A percentile compares a stretch with the other conserved stretches of the same genome.
phyloP scores from a whole-genome alignment of 2,329 filamentous ascomycete genomes.

The Trichophyton rubrum region DNA sequence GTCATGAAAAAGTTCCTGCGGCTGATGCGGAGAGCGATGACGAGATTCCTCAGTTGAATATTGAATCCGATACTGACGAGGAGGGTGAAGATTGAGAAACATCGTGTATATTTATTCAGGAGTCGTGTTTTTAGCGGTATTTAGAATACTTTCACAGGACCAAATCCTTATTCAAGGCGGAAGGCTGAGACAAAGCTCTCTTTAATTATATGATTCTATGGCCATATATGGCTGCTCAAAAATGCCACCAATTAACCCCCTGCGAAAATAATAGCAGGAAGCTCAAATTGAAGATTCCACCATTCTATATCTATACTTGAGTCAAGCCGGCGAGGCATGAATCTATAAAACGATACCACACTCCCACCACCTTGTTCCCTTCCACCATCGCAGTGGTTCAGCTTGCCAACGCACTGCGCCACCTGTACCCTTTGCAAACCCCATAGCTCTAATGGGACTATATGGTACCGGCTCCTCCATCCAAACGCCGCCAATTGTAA shows the following conservation, averaged over 20 bases:
- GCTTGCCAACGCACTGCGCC: constrained; percentile 56
- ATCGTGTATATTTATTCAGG: neutral
- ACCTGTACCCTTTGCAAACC: constrained; percentile 49
- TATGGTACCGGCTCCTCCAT: constrained; percentile 70
- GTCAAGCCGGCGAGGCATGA: neutral
- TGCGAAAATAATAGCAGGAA: neutral
- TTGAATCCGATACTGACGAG: constrained; percentile 37
- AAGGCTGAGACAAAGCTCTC: neutral
- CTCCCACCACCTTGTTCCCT: constrained; percentile 52
- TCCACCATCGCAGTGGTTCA: constrained; percentile 36
- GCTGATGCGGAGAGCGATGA: constrained; percentile 34
- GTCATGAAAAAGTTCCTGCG: neutral
- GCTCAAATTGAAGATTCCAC: neutral
- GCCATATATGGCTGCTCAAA: neutral
- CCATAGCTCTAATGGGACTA: constrained; percentile 55
- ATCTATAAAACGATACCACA: constrained; percentile 34
- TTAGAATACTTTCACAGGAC: neutral
- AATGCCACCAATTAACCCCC: no score
- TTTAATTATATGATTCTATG: neutral
- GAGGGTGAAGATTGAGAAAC: constrained; percentile 20
- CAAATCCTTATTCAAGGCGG: neutral
- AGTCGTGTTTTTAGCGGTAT: neutral
- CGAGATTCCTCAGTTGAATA: constrained; percentile 37
- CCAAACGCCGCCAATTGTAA: constrained; percentile 62
- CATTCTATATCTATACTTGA: neutral